Base-by-base conservation (phyloP, 129 eudicot genomes). In the Erigeron canadensis region DNA sequence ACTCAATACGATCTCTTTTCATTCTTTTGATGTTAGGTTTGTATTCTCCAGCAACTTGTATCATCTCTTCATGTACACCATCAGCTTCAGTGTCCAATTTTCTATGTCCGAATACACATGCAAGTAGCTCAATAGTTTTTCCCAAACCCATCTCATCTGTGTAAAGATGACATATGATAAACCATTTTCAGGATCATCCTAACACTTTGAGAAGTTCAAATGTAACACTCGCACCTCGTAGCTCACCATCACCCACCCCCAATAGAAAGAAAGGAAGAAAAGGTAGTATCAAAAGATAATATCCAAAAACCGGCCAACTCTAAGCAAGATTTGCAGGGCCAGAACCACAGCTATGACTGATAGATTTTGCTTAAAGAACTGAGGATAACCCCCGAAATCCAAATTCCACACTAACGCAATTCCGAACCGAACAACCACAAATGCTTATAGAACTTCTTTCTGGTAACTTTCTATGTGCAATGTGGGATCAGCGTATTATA, bases 61-160 rank as follows among this genome's bases (percentile, higher is more conserved):
- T 71, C 44, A 11, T 50, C 39, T 82, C 76, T 59, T 70, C 45
- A 28, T 78, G 66, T 77, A 58, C 65, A 80, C 23, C 68, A 75
- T 69, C 72, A 71, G n/a, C 66, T 75, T 82, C 84, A 72, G 84
- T 56, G 21, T 90, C 68, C 58, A 74, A 45, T 84, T 80, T 84
- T 75, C 77, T 90, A 77, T 95, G 87, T 46, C 96, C 90, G 64
- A 86, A 82, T 23, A 95, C 81, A 77, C 99, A 95, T 28, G 94
- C 95, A 72, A 95, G 96, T 45, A 95, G 89, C 88, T 95, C 99
- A 75, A 95, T 79, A 15, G 99, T 88, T 84, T 95, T 95, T 55
- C 99, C 99, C 62, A 95, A 74, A 37, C 99, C 99, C 97, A 95
- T 95, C 81, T 95, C 99, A 82, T 95, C 99, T 95, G 84, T 70